Evolutionary conservation across 495 filamentous ascomycete genomes (phyloP), one percentile per base, ranked within the genome.

Genomic region (Hypoxylon cercidicola): DNA sequence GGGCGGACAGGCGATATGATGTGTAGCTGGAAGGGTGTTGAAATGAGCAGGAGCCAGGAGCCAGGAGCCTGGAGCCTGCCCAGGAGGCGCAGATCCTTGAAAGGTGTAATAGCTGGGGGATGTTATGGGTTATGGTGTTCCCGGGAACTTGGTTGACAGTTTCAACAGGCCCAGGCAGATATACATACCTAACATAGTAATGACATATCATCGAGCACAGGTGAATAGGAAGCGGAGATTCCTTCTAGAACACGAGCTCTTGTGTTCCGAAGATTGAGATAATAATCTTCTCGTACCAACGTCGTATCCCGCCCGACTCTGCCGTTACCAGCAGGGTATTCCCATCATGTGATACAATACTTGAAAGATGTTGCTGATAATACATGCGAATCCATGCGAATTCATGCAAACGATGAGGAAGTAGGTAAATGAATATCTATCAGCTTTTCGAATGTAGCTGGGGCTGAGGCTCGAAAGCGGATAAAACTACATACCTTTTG

Each of bases 261-360:
- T 43, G 8, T 18, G 58, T 25, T 55, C 49, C 19, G 16, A 28
- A 11, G 2, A 48, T 56, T 11, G 18, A 47, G 30, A 10, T 32
- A 45, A 55, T 52, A 45, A 55, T 52, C 30, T 41, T 61, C 60
- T 66, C 30, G 20, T 51, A 35, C 48, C 28, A 28, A 32, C 18
- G 62, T 59, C 43, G 49, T 37, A 59, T 54, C 23, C 41, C 21
- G 58, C 18, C 16, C 12, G n/a, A 28, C n/a, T 62, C 54, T 50
- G 30, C n/a, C 55, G 55, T 59, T 55, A 43, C 60, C 48, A 40
- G 55, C 64, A 68, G 64, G 50, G 16, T 15, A 30, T 34, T 49
- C 9, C n/a, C 25, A 63, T 68, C 64, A 68, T 68, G 64, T 68
- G 64, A 68, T 63, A 16, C 30, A 34, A 37, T n/a, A 19, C 30